Percentiles rank a stretch among this genome's conserved stretches.
Conservation (phyloP, 345 rosid genomes). For the Populus pruinosa region DNA sequence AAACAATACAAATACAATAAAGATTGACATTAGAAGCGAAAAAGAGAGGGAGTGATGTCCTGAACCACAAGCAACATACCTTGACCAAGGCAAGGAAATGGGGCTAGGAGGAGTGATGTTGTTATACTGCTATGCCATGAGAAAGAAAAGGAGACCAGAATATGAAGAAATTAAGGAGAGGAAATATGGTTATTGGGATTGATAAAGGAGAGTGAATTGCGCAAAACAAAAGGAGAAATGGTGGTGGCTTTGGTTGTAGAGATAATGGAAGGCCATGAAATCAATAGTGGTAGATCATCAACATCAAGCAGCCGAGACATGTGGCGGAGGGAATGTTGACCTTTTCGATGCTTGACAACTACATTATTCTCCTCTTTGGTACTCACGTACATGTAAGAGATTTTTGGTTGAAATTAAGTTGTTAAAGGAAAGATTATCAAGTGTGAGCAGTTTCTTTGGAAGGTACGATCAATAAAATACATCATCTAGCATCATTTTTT, state of each 20-base stretch:
- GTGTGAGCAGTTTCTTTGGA: not conserved
- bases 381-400: not conserved
- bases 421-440: not conserved
- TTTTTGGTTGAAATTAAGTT: not conserved
- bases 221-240: slow-evolving; percentile 13
- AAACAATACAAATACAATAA: not conserved
- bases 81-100: slow-evolving; percentile 19
- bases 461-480: not conserved
- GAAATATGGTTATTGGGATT: not conserved
- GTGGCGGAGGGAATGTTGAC: slow-evolving; percentile 27
- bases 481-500: not conserved
- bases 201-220: slow-evolving; percentile 32
- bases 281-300: not conserved
- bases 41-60: not conserved
- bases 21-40: not conserved
- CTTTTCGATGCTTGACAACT: slow-evolving; percentile 16
- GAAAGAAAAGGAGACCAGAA: slow-evolving; percentile 11
- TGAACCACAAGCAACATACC: slow-evolving; percentile 17
- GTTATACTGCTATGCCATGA: not conserved
- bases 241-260: slow-evolving; percentile 1
- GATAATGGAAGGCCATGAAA: slow-evolving; percentile 6
- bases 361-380: slow-evolving; percentile 7
- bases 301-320: slow-evolving; percentile 8
- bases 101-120: slow-evolving; percentile 9
- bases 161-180: not conserved